phyloP scores from a whole-genome alignment of 2,329 filamentous ascomycete genomes.

The Plectosphaerella cucumerina region DNA sequence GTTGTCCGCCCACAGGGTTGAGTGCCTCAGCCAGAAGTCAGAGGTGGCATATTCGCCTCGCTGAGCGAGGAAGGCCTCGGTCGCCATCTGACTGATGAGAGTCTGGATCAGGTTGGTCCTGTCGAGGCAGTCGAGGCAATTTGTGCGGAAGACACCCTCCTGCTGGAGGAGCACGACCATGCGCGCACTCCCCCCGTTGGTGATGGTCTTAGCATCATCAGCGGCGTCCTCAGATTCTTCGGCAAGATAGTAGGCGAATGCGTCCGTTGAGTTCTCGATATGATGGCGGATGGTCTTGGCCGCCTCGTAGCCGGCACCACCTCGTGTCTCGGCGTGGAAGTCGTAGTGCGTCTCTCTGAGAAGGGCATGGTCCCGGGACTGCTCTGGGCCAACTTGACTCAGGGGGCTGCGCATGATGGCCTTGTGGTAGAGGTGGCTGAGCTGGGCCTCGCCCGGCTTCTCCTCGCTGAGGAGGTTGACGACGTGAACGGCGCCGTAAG shows the following conservation, averaged over 20 bases:
- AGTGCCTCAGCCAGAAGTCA: conserved; percentile 91
- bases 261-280: conserved; percentile 74
- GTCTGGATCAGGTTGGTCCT: conserved; percentile 95
- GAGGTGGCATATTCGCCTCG: conserved; percentile 63
- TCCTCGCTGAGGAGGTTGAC: conserved; percentile 91
- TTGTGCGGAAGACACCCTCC: conserved; percentile 92
- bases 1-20: conserved; percentile 94
- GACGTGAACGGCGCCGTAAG: conserved; percentile 87
- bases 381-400: conserved; percentile 53
- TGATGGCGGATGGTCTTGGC: conserved; percentile 78
- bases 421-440: conserved; percentile 73
- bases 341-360: conserved; percentile 85
- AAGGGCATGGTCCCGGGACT: conserved; percentile 65
- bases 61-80: conserved; percentile 78
- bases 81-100: conserved; percentile 88
- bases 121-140: conserved; percentile 94
- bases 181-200: conserved; percentile 31
- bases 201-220: conserved; percentile 27
- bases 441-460: conserved; percentile 80
- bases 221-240: conserved; percentile 61
- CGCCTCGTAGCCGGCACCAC: conserved; percentile 81
- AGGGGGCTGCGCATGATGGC: conserved; percentile 73
- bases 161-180: conserved; percentile 78
- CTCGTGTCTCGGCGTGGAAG: conserved; percentile 91
- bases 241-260: conserved; percentile 88